These are phyloP conservation scores for Pyrus hybrid DNA, from an alignment of 331 rosid genomes.

Conservation along the genomic window DNA sequence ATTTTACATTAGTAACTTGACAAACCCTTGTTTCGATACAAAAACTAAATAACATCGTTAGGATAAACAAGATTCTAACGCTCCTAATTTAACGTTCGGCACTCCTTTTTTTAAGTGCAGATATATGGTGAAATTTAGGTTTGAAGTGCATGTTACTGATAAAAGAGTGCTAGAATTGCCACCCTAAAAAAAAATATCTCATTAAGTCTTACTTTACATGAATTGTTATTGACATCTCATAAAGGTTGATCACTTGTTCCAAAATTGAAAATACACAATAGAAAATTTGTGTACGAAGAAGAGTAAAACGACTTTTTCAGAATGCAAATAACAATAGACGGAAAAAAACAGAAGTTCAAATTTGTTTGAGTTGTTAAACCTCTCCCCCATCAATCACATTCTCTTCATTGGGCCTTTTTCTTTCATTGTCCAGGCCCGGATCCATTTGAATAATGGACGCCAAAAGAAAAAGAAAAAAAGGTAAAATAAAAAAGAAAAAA, in stretches of 20 bases:
- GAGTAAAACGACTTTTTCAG: fast-evolving
- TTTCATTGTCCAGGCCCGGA: background rate
- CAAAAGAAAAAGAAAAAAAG: background rate
- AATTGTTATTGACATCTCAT: background rate
- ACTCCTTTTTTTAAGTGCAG: background rate
- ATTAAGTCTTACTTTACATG: background rate
- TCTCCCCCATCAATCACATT: background rate
- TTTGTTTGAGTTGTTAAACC: too few species aligned
- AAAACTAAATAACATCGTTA: too few species aligned
- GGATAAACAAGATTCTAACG: background rate
- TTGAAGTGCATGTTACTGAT: background rate
- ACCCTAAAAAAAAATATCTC: background rate
- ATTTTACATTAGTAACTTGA: background rate
- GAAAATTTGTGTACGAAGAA: too few species aligned
- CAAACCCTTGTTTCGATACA: background rate
- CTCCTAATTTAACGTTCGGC: background rate
- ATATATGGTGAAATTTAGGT: background rate
- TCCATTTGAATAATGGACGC: background rate
- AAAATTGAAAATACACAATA: too few species aligned
- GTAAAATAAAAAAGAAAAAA: background rate
- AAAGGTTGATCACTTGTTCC: background rate
- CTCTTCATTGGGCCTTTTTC: background rate
- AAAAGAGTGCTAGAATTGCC: background rate
- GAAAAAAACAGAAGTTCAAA: too few species aligned
- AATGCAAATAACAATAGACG: background rate